Evolutionary conservation across 164 flowering plant species (phyloP).

Genomic region (Annona squamosa): DNA sequence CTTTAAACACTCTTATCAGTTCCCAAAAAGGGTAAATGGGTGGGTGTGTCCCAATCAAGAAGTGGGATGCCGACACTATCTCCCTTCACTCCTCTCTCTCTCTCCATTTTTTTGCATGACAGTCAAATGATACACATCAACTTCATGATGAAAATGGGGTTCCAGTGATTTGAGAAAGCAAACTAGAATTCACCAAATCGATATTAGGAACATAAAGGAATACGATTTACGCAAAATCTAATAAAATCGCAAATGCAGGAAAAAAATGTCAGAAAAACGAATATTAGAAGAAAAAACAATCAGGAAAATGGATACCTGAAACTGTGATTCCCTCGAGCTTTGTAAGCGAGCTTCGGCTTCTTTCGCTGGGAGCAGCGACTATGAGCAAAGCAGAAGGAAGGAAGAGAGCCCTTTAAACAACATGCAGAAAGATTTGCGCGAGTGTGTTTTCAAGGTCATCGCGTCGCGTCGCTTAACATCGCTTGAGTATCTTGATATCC

Average conservation of each 20-base stretch:
- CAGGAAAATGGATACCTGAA: background rate
- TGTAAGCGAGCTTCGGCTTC: too few relatives aligned
- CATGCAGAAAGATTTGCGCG: too few relatives aligned
- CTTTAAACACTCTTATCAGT: background rate
- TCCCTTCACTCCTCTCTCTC: background rate
- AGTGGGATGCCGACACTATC: background rate
- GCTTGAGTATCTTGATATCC: too few relatives aligned
- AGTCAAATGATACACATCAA: background rate
- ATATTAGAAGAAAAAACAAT: background rate
- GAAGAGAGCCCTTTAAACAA: too few relatives aligned
- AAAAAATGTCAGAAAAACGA: too few relatives aligned
- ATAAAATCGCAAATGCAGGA: background rate
- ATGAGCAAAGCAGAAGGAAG: too few relatives aligned
- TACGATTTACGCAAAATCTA: background rate
- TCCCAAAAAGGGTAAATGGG: background rate
- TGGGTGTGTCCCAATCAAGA: background rate
- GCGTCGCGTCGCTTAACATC: too few relatives aligned
- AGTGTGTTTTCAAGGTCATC: too few relatives aligned
- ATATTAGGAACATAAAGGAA: background rate
- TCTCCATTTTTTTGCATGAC: too few relatives aligned
- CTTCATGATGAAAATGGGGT: background rate
- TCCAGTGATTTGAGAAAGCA: background rate
- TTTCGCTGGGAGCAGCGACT: too few relatives aligned
- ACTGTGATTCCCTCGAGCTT: background rate
- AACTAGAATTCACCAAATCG: background rate